Base-by-base conservation (phyloP, 2,329 filamentous ascomycete species). In the Phoma sp. region DNA sequence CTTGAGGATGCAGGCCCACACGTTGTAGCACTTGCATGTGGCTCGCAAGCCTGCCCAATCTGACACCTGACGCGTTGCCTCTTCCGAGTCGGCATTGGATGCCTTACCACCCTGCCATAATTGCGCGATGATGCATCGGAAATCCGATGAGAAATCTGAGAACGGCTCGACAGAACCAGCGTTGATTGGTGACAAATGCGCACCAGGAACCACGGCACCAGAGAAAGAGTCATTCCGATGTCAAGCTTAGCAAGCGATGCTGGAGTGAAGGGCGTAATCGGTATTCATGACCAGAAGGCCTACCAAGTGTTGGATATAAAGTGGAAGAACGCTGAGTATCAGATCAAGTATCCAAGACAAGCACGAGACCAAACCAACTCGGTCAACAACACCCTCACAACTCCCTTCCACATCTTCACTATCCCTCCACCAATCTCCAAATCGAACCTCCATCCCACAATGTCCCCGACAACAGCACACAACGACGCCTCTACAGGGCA, bases 161-260 rank as follows among this genome's bases (percentile, higher is more conserved):
- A 5, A 13, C 12, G 6, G 12, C 4, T 13, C 12, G 29, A 13
- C 9, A 37, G 13, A 12, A 13, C 10, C 21, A n/a, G 3, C 5
- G 6, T 37, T 37, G 21, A 50, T 39, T 51, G 40, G 39, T 39
- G 33, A 44, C 36, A 38, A 38, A 21, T 13, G 36, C 8, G 6
- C 36, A 38, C n/a, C 36, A 6, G 8, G 15, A 35, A n/a, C n/a
- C 15, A 17, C 8, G n/a, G 4, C 15, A 29, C 45, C 3, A 6
- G 17, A 36, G 36, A 19, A 47, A 53, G 43, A 53, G 51, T 53
- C 51, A 47, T 53, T 53, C 32, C 43, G 25, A 22, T 35, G 29
- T 22, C 17, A 21, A 21, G 43, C 43, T 52, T 52, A 52, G 50
- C 43, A 46, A 52, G 37, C 43, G 2, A 24, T 35, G 22, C n/a